Evolutionary conservation across 495 filamentous ascomycete species (phyloP).

Genomic region (Neurospora pannonica): DNA sequence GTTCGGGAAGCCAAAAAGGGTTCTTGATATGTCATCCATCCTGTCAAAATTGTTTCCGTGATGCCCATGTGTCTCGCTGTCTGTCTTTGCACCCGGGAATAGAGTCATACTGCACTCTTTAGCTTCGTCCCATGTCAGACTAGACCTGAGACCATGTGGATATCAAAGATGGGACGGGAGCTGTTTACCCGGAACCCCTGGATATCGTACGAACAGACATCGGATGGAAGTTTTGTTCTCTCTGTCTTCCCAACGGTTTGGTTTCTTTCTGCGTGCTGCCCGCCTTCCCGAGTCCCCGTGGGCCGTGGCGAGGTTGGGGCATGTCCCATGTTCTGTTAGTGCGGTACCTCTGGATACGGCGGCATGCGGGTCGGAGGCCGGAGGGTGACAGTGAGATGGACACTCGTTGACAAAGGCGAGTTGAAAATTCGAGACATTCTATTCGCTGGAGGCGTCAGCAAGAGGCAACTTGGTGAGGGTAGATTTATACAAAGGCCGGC

Average conservation of each 20-base stretch:
- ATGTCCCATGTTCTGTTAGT: not conserved
- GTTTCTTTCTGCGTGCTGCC: not conserved
- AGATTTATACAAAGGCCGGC: not conserved
- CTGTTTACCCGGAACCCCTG: not conserved
- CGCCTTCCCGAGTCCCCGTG: not conserved
- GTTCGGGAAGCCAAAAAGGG: not conserved
- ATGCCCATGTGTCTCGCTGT: not conserved
- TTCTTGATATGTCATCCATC: not conserved
- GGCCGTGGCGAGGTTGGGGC: not conserved
- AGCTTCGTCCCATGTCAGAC: not conserved
- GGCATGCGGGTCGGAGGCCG: not conserved
- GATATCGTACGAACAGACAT: not conserved
- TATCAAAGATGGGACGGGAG: not conserved
- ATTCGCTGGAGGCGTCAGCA: constrained; percentile 19
- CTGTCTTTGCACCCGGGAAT: not conserved
- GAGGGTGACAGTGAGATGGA: not conserved
- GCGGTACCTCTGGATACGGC: not conserved
- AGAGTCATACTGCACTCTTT: not conserved
- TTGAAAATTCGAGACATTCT: constrained; percentile 19
- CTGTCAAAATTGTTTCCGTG: not conserved
- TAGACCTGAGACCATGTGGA: not conserved
- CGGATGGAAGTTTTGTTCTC: not conserved
- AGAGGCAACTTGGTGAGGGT: constrained; percentile 13
- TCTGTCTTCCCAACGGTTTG: not conserved
- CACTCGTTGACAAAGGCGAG: not conserved